phyloP scores from a whole-genome alignment of 805 yeast genomes.

The Teunomyces aglyptinius region DNA sequence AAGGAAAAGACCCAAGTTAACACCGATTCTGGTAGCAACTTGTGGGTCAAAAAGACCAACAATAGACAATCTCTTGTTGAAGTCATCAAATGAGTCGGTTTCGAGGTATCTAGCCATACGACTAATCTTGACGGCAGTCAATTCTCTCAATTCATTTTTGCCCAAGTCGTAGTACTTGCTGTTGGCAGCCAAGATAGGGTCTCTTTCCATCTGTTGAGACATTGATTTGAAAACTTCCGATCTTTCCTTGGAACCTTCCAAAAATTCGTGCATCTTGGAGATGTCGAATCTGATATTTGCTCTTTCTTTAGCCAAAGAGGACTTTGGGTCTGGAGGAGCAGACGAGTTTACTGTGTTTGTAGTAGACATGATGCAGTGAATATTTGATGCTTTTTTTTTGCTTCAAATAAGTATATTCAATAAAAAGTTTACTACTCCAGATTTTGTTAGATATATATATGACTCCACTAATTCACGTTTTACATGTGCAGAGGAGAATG shows the following conservation, averaged over 20 bases:
- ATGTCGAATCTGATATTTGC: slow-evolving; percentile 35
- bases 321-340: slow-evolving; percentile 30
- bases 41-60: slow-evolving; percentile 74
- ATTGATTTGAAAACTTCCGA: slow-evolving; percentile 48
- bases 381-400: not conserved
- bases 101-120: slow-evolving; percentile 64
- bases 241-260: slow-evolving; percentile 52
- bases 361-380: slow-evolving; percentile 5
- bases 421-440: slow-evolving; percentile 2
- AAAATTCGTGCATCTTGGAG: slow-evolving; percentile 47
- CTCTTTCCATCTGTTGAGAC: slow-evolving; percentile 61
- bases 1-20: slow-evolving; percentile 82
- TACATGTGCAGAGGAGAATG: slow-evolving; percentile 9
- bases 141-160: slow-evolving; percentile 56
- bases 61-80: slow-evolving; percentile 58
- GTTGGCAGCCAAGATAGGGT: slow-evolving; percentile 59
- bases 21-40: slow-evolving; percentile 78
- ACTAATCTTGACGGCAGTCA: slow-evolving; percentile 59
- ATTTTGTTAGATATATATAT: slow-evolving; percentile 5
- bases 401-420: not conserved
- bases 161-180: slow-evolving; percentile 56
- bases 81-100: slow-evolving; percentile 40
- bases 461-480: not conserved
- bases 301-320: slow-evolving; percentile 45
- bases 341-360: slow-evolving; percentile 10